A percentile compares a stretch with the other conserved stretches of the same genome.
Evolutionary conservation across 2,329 filamentous ascomycete species (phyloP).

Genomic region (Didymella keratinophila): DNA sequence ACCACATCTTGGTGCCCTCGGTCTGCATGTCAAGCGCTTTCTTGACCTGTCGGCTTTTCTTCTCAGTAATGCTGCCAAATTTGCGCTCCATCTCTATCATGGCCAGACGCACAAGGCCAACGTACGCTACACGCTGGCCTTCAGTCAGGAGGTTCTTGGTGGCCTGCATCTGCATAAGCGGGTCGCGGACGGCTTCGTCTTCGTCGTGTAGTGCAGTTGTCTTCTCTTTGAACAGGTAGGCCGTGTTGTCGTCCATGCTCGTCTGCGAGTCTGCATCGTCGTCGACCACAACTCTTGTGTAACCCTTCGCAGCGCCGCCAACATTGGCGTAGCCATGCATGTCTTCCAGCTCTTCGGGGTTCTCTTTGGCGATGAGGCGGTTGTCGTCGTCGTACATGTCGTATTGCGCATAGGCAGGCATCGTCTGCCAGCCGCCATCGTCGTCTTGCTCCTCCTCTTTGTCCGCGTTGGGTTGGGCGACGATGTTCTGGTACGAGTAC

Average conservation of each 20-base stretch:
- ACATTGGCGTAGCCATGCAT: conserved; percentile 76
- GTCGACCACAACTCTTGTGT: conserved; percentile 92
- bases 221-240: conserved; percentile 88
- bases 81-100: conserved; percentile 80
- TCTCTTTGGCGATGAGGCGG: conserved; percentile 82
- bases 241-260: conserved; percentile 96
- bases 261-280: conserved; percentile 94
- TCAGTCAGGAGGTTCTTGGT: conserved; percentile 96
- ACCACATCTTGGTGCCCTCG: conserved; percentile 92
- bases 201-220: conserved; percentile 68
- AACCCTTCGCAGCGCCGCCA: conserved; percentile 91
- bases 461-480: conserved; percentile 58
- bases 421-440: conserved; percentile 86
- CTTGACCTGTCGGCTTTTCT: conserved; percentile 70
- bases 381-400: conserved; percentile 97
- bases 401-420: conserved; percentile 91
- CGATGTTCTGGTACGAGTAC: conserved; percentile 87
- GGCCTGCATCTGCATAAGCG: conserved; percentile 88
- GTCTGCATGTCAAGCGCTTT: conserved; percentile 74
- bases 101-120: conserved; percentile 84
- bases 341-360: conserved; percentile 72
- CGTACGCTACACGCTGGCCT: conserved; percentile 94
- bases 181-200: conserved; percentile 80
- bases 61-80: conserved; percentile 63
- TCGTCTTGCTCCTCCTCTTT: conserved; percentile 65